Evolutionary conservation across 768 basidiomycete genomes (phyloP), one percentile per base, ranked within the genome.

Genomic region (Xerocomellus dryophilus): DNA sequence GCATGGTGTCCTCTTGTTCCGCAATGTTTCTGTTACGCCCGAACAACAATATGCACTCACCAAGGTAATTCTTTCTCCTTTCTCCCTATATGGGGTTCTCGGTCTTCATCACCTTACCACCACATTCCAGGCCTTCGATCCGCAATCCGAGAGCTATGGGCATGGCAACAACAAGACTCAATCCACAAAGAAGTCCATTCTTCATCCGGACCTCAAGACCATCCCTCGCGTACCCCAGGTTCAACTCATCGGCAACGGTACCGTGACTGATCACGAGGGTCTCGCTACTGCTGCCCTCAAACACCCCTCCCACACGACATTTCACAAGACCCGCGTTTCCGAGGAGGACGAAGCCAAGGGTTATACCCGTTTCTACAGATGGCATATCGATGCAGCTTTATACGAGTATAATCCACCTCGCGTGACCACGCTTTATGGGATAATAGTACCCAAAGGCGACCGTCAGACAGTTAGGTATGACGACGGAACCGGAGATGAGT

Each of bases 351-450:
- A 88, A 61, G 82, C 72, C 8, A 78, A 80, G 48, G 91, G 90
- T n/a, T 70, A 78, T 42, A 94, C 92, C n/a, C 80, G 92, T 36
- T 94, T 88, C 78, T 93, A 92, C 70, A 78, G 92, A 45, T 93
- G 92, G 91, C 90, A 95, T 69, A 93, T 94, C 69, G 93, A 94
- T 61, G 92, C 93, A 1, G 90, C 90, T 2, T 71, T 92, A 35
- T 90, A 89, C 66, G 82, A 86, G 51, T 76, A 86, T 12, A 81
- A 82, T 23, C 89, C 89, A 17, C 92, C 93, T 4, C 85, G 79
- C 58, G 92, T 90, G 39, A 95, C 93, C 6, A 90, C 91, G 1
- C 81, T 95, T 20, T 93, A 92, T 60, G 90, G 84, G 1, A 77
- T 94, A 57, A 75, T 62, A 3, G 85, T 94, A 0, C 93, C 93